Evolutionary conservation across 2,329 filamentous ascomycete genomes (phyloP).

Genomic region (Penicillium sp.): DNA sequence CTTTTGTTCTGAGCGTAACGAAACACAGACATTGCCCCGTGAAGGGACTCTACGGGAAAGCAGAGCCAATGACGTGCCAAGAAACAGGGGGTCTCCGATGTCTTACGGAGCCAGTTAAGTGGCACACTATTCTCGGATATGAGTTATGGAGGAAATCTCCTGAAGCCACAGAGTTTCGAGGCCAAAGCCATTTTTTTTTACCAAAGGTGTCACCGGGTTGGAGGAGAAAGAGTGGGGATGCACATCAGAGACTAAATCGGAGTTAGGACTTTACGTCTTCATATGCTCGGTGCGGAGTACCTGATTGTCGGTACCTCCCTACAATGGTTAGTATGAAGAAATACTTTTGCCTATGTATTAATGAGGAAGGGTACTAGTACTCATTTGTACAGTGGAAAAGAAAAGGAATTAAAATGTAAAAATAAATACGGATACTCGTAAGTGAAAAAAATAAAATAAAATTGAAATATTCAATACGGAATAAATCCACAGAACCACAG

Average conservation of each 20-base stretch:
- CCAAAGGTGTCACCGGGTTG: not conserved
- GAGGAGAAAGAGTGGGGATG: not conserved
- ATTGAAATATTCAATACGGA: not conserved
- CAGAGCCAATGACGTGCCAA: not conserved
- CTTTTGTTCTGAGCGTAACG: not conserved
- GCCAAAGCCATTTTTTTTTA: not conserved
- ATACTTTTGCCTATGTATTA: not conserved
- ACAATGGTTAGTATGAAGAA: not conserved
- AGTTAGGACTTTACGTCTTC: not conserved
- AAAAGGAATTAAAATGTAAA: not conserved
- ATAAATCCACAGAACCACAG: not conserved
- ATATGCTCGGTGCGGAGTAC: not conserved
- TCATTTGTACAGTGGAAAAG: too few species aligned
- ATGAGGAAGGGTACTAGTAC: not conserved
- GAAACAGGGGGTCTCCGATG: not conserved
- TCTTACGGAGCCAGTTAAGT: not conserved
- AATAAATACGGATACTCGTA: not conserved
- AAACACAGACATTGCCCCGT: not conserved
- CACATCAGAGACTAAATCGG: not conserved
- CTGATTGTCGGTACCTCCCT: constrained; percentile 1
- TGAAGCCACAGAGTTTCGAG: not conserved
- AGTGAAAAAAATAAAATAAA: not conserved
- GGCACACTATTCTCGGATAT: not conserved
- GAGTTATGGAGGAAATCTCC: not conserved
- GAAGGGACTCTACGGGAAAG: not conserved